Evolutionary conservation across 73 alveolate genomes (phyloP).

Genomic region (Uronychia binucleata): DNA sequence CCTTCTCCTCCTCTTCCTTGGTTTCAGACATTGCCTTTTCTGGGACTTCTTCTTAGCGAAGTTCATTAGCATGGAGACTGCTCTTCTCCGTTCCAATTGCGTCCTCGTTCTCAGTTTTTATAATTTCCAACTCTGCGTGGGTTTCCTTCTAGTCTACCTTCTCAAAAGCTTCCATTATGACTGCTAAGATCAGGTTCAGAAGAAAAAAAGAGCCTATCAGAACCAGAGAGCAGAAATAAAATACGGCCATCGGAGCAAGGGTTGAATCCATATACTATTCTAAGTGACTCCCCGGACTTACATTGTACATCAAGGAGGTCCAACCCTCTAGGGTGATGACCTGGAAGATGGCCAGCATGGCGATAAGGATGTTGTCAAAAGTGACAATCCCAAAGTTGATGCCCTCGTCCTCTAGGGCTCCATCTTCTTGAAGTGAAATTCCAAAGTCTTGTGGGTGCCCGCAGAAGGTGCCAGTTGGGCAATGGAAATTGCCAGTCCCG

Average conservation of each 20-base stretch:
- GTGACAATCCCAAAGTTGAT: slow-evolving; percentile 18
- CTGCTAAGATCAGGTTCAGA: slow-evolving; percentile 67
- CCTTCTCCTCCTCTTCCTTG: no score
- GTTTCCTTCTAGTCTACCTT: neutral
- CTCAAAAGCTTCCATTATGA: slow-evolving; percentile 42
- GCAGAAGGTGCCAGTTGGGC: slow-evolving; percentile 36
- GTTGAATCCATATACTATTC: slow-evolving; percentile 31
- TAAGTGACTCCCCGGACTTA: neutral
- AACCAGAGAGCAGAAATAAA: slow-evolving; percentile 18
- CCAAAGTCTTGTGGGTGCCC: slow-evolving; percentile 22
- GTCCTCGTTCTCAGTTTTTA: no score
- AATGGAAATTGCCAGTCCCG: slow-evolving; percentile 21
- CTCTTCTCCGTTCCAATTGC: no score
- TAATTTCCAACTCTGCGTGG: no score
- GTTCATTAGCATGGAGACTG: no score
- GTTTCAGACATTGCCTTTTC: no score
- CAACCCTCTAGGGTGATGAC: slow-evolving; percentile 72
- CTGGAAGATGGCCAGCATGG: slow-evolving; percentile 28
- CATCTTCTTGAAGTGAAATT: neutral
- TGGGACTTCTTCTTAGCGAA: no score
- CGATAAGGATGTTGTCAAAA: slow-evolving; percentile 19
- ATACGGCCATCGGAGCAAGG: neutral
- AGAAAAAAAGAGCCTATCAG: slow-evolving; percentile 58
- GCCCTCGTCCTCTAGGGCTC: neutral
- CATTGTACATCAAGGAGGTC: slow-evolving; percentile 43